Evolutionary conservation across 208 protist genomes (phyloP).

Genomic region (Leishmania aethiopica): DNA sequence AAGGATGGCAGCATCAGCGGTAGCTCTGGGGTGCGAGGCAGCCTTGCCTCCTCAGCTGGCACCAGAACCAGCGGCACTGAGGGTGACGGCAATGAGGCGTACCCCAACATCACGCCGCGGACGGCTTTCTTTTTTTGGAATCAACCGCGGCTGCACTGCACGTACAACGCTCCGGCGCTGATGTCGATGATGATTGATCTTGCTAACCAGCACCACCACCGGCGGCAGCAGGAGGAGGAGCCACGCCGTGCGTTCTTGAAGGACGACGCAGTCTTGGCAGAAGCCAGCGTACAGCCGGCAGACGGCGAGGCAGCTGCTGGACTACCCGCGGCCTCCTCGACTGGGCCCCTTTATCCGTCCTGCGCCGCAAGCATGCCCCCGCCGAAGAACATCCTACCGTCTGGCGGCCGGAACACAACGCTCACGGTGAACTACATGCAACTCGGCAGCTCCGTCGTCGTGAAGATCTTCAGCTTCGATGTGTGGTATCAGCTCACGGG

Average conservation of each 20-base stretch:
- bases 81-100: neutral
- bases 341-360: constrained; percentile 4
- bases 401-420: neutral
- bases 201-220: neutral
- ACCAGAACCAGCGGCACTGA: neutral
- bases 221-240: neutral
- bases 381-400: constrained; percentile 1
- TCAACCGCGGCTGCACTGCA: constrained; percentile 47
- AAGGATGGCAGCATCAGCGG: neutral
- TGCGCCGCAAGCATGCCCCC: constrained; percentile 17
- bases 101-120: constrained; percentile 10
- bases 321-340: neutral
- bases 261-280: neutral
- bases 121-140: constrained; percentile 55
- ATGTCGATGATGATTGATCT: constrained; percentile 5
- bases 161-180: constrained; percentile 37
- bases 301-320: neutral
- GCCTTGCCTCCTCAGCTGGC: neutral
- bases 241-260: neutral
- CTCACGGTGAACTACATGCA: constrained; percentile 32
- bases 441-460: constrained; percentile 26
- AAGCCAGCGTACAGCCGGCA: neutral
- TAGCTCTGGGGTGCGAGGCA: neutral
- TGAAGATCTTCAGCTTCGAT: constrained; percentile 59
- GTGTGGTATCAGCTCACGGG: constrained; percentile 42